Base-by-base conservation (phyloP, 495 filamentous ascomycete genomes). In the Xylaria palmicola region DNA sequence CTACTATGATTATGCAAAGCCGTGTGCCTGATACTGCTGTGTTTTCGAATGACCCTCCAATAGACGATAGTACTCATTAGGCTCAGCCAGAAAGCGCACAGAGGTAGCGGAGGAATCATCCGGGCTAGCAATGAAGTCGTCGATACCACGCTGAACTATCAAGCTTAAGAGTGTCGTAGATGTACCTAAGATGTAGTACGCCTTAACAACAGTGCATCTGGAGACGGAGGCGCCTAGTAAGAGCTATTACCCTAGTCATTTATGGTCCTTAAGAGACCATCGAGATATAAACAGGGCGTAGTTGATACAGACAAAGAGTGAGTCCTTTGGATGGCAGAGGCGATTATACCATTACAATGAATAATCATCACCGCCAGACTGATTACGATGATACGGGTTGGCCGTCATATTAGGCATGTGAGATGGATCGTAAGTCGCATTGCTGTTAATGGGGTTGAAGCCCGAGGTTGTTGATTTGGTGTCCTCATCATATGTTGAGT, bases 401-500 rank as follows among this genome's bases (percentile, higher is more conserved):
- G 43, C 54, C 19, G 60, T 60, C 22, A 67, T 59, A 54, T 36
- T 19, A 26, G 65, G 15, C 60, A 72, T 56, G 60, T 72, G 66
- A 17, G 64, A 32, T 22, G 64, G 26, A 52, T 67, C 62, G 34
- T 67, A 69, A 32, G 29, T 41, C 27, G 55, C 27, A 9, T 48
- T 63, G 43, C 37, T 41, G 51, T 69, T 73, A 53, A 71, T 71
- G 17, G 71, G 62, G 17, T 70, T 59, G 55, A 73, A 73, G n/a
- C 56, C 44, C 29, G 66, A 50, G 1, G 54, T 59, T 24, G 67
- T 5, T 5, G 72, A 40, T 56, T 75, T 78, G 32, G 62, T 39
- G 15, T 75, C 71, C 29, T 62, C 67, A 17, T 70, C 68, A 40
- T 73, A 74, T 24, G 39, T 63, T 2, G 58, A 8, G 51, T 72